Evolutionary conservation across 1,284 basidiomycete genomes (phyloP), one percentile per base, ranked within the genome.

Genomic region (Apiotrichum siamense): DNA sequence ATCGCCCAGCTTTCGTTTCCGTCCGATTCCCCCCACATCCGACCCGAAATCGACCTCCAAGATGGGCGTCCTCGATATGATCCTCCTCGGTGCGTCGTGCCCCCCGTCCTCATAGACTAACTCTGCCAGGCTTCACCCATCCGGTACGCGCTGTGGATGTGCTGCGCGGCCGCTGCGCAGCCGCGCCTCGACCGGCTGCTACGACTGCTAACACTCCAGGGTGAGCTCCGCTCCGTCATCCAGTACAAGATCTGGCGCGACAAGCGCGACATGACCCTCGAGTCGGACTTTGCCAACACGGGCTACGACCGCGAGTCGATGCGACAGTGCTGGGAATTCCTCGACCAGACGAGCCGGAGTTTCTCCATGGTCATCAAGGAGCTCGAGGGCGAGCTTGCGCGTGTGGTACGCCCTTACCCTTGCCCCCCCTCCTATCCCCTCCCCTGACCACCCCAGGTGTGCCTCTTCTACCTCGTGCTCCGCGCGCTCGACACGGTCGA

Each of bases 301-400:
- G 86, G 87, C 26, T 94, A 87, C 82, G 84, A 94, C 75, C 79
- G 90, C 53, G 69, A 79, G 50, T 77, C 81, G 1, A 99, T 98
- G 94, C 80, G 83, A 49, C 78, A 82, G 43, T 97, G 92, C 69
- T 98, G 93, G 94, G 76, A 81, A 5, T 86, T 94, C 64, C 78
- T 98, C 49, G 92, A 97, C 78, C 60, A 79, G 72, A 96, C 93
- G 11, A 91, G 88, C 61, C 77, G 93, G 54, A 90, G 86, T 74
- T 99, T 97, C 63, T 80, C 91, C 4, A 84, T 88, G 9, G 94
- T 98, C 61, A 93, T 97, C 70, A 97, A 96, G 76, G 90, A 97
- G 76, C 78, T 98, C 12, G 92, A 98, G 44, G 94, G 92, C 2
- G 94, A 97, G 68, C 77, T 98, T 52, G 89, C 91, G 4, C 79